Evolutionary conservation across 257 asterid genomes (phyloP).

Genomic region (Lycium barbarum): DNA sequence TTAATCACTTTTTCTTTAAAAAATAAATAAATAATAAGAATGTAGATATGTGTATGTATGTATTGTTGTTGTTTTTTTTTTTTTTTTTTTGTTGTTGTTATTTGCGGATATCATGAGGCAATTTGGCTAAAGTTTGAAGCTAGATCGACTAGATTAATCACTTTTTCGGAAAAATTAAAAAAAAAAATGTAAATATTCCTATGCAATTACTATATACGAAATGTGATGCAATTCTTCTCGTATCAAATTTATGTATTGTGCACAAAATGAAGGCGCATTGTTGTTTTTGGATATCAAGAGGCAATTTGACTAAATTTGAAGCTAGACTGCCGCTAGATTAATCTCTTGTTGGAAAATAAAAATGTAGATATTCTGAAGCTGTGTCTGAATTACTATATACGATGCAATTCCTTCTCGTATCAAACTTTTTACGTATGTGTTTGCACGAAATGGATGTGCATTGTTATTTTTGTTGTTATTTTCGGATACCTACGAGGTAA

Average conservation of each 20-base stretch:
- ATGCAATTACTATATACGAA: background rate
- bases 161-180: too few relatives aligned
- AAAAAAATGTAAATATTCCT: background rate
- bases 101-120: too few relatives aligned
- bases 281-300: background rate
- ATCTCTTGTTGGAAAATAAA: too few relatives aligned
- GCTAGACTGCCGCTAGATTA: too few relatives aligned
- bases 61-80: too few relatives aligned
- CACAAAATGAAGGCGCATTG: background rate
- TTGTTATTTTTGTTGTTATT: background rate
- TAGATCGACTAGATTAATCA: too few relatives aligned
- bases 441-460: background rate
- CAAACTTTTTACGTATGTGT: background rate
- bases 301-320: too few relatives aligned
- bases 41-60: too few relatives aligned
- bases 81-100: too few relatives aligned
- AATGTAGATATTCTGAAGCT: background rate
- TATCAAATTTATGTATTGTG: background rate
- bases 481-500: background rate
- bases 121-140: too few relatives aligned
- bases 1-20: background rate
- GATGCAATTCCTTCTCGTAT: background rate
- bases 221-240: background rate
- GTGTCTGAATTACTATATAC: background rate
- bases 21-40: too few relatives aligned